Evolutionary conservation across 495 filamentous ascomycete genomes (phyloP), one percentile per base, ranked within the genome.

Genomic region (Penicillium salamii): DNA sequence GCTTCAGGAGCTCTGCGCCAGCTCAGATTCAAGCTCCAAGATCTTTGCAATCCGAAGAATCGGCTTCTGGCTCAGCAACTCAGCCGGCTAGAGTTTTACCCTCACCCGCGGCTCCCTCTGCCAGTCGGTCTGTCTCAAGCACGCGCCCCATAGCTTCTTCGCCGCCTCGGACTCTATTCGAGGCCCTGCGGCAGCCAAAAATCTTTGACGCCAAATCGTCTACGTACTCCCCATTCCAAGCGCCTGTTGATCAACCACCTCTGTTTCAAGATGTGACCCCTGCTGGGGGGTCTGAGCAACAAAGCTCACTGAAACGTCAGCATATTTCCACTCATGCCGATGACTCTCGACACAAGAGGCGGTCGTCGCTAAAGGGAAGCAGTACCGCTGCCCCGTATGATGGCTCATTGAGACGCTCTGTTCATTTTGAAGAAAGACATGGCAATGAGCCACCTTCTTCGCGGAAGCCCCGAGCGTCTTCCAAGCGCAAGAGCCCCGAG

Each of bases 171-270:
- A 46, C 43, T 7, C 31, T 37, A 4, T 53, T 39, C 12, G 43
- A 58, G 19, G 37, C 51, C 34, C 29, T 31, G 13, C 29, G 42
- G 0, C 18, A 19, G n/a, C 46, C 55, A 11, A 52, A 46, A 17
- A 36, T 55, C 7, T 55, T 59, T 17, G 47, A 42, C 7, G 7
- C 52, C 15, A 35, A 44, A 17, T 37, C 56, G 15, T 33, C 28
- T 29, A 14, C 15, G 2, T 36, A 53, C 29, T 43, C 42, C 9
- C 28, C 41, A 19, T 49, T 11, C 4, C 5, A 53, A 14, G 12
- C 19, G 11, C 13, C 14, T 4, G 3, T 23, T 1, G 32, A 38
- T 20, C 33, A 50, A 41, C 29, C 40, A 15, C 6, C 52, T 7
- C 41, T 46, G 26, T 44, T 39, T 36, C 43, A 28, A 35, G 9